Percentiles rank a stretch among this genome's conserved stretches.
Evolutionary conservation across 2,329 filamentous ascomycete species (phyloP).

Genomic region (Juglanconis sp.): DNA sequence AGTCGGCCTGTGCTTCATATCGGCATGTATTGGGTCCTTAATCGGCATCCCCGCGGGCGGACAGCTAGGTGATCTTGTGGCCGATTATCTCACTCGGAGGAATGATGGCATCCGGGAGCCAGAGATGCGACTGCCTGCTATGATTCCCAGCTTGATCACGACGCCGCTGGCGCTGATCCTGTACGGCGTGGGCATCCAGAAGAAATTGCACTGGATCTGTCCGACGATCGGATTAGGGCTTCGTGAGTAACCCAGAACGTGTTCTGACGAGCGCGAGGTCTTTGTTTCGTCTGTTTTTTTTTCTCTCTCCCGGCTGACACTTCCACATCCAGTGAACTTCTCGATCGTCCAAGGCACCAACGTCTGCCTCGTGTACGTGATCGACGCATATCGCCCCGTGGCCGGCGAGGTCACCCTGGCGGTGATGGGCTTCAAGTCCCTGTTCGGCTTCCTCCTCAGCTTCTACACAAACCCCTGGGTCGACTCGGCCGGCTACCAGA

Average conservation of each 20-base stretch:
- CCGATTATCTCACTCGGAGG: conserved; percentile 45
- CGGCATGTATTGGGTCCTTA: conserved; percentile 44
- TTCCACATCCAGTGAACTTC: conserved; percentile 43
- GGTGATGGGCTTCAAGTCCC: conserved; percentile 52
- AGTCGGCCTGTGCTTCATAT: conserved; percentile 49
- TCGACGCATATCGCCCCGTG: conserved; percentile 56
- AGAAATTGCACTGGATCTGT: conserved; percentile 51
- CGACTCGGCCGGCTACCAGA: conserved; percentile 43
- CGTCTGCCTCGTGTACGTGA: conserved; percentile 53
- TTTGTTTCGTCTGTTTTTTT: too few relatives aligned
- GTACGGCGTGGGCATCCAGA: conserved; percentile 45
- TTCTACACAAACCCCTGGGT: conserved; percentile 63
- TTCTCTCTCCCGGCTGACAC: neutral
- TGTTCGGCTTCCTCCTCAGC: conserved; percentile 56
- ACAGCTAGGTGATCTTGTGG: conserved; percentile 42
- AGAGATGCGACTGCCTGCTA: conserved; percentile 57
- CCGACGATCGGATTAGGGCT: conserved; percentile 53
- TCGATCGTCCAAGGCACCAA: conserved; percentile 55
- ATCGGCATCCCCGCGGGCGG: conserved; percentile 51
- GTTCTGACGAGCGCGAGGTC: too few relatives aligned
- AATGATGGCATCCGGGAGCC: conserved; percentile 57
- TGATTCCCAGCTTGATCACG: conserved; percentile 48
- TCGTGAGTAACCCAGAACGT: conserved; percentile 33
- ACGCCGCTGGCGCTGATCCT: conserved; percentile 44
- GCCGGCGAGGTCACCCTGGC: conserved; percentile 54